These are phyloP conservation scores for Aspergillus pseudonomiae DNA, from an alignment of 2,329 filamentous ascomycete genomes.

Conservation along the genomic window DNA sequence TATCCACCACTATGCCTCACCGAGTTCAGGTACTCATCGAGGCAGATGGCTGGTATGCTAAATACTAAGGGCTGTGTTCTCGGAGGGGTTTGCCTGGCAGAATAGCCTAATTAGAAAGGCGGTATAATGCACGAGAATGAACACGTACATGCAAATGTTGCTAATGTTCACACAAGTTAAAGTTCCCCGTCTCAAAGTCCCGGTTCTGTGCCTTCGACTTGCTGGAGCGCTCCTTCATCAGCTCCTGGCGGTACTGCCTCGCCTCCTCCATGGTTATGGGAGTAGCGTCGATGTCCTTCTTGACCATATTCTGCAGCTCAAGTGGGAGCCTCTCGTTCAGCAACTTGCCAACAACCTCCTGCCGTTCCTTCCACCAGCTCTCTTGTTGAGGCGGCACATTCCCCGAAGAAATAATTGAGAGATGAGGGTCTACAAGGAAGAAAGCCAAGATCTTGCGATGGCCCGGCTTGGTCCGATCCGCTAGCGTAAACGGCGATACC, in stretches of 20 bases:
- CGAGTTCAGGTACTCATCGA: no score
- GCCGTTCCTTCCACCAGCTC: no score
- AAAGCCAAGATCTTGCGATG: slow-evolving; percentile 61
- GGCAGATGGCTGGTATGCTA: no score
- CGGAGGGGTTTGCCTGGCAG: no score
- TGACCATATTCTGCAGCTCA: slow-evolving; percentile 24
- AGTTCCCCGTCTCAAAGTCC: slow-evolving; percentile 14
- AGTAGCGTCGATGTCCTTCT: slow-evolving; percentile 1
- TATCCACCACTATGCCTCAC: no score
- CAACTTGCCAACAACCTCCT: no score
- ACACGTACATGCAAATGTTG: no score
- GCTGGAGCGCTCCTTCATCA: slow-evolving; percentile 44
- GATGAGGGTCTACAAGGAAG: slow-evolving; percentile 61
- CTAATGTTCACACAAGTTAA: slow-evolving; percentile 22
- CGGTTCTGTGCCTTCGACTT: slow-evolving; percentile 8
- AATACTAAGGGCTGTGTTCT: no score
- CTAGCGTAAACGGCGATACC: slow-evolving; percentile 54
- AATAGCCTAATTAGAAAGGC: no score
- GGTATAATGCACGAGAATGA: no score
- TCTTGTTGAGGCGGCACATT: slow-evolving; percentile 56
- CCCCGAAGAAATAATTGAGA: slow-evolving; percentile 54
- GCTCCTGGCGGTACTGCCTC: slow-evolving; percentile 36
- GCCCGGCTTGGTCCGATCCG: slow-evolving; percentile 55
- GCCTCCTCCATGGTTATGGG: slow-evolving; percentile 42
- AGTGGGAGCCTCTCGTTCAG: slow-evolving; percentile 38